Base-by-base conservation (phyloP, 2,329 filamentous ascomycete genomes). In the Pseudocercospora fijiensis region DNA sequence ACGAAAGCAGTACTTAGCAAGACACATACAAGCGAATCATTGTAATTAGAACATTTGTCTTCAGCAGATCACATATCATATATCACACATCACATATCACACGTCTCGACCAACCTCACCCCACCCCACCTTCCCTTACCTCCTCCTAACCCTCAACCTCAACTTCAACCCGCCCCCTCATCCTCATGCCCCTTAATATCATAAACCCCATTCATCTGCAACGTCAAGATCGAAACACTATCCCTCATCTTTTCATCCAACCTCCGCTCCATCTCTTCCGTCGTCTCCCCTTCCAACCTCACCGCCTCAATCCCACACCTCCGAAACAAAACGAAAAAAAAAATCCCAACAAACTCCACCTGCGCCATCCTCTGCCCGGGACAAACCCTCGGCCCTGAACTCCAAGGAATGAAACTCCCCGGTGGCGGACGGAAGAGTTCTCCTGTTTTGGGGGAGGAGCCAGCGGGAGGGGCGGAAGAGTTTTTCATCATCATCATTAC, bases 291-390 rank as follows among this genome's bases (percentile, higher is more conserved):
- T 11, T 56, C 47, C 20, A 70, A 49, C 18, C 66, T 57, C 24
- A 71, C 68, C 18, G 67, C 71, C 27, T 71, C 67, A 10, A 74
- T 62, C 5, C 65, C 52, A 58, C 68, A 61, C 47, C 60, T 62
- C 18, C 70, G 53, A 26, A 74, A 69, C 11, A 83, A 66, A 1
- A 76, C 76, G 62, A 78, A 70, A 24, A 78, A 70, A 24, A 85
- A 69, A 2, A 81, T 78, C 11, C 77, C 78, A 3, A 80, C 78
- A 70, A 85, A 84, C 70, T 86, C 84, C 1, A 85, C 83, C 72
- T 85, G 81, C 1, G 82, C 76, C 77, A 86, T 82, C 68, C 84
- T 84, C 75, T 81, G 77, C 0, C 83, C 84, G 0, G 82, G 82
- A 69, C 83, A 85, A 3, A 81, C 72, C 4, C 83, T 71, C 10